A percentile compares a stretch with the other conserved stretches of the same genome.
Evolutionary conservation across 805 yeast species (phyloP).

Genomic region (Blastobotrys parvus): DNA sequence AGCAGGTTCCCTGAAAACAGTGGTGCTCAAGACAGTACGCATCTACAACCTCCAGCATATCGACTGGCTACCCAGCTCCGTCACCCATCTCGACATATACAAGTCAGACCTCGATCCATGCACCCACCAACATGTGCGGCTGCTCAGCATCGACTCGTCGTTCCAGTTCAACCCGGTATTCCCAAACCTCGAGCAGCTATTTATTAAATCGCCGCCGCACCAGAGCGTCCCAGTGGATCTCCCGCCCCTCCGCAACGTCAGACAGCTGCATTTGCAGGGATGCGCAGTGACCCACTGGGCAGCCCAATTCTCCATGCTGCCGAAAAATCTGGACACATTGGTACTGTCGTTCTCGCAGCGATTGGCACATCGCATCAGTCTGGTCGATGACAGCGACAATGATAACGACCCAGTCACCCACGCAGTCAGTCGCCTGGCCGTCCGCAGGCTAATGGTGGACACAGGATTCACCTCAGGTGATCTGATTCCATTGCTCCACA

Average conservation of each 20-base stretch:
- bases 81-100: not conserved
- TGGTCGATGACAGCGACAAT: too few species aligned
- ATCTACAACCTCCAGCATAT: not conserved
- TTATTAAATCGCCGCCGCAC: not conserved
- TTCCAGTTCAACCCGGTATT: not conserved
- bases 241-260: too few species aligned
- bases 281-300: not conserved
- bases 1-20: not conserved
- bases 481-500: not conserved
- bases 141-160: not conserved
- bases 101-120: not conserved
- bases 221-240: not conserved
- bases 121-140: not conserved
- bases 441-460: not conserved
- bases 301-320: not conserved
- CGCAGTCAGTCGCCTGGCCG: too few species aligned
- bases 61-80: not conserved
- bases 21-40: not conserved
- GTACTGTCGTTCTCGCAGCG: too few species aligned
- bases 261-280: not conserved
- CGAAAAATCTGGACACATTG: too few species aligned
- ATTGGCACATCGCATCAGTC: too few species aligned
- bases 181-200: not conserved
- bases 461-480: too few species aligned
- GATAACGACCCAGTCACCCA: too few species aligned